Evolutionary conservation across 2,329 filamentous ascomycete species (phyloP).

Genomic region (Helotiales sp.): DNA sequence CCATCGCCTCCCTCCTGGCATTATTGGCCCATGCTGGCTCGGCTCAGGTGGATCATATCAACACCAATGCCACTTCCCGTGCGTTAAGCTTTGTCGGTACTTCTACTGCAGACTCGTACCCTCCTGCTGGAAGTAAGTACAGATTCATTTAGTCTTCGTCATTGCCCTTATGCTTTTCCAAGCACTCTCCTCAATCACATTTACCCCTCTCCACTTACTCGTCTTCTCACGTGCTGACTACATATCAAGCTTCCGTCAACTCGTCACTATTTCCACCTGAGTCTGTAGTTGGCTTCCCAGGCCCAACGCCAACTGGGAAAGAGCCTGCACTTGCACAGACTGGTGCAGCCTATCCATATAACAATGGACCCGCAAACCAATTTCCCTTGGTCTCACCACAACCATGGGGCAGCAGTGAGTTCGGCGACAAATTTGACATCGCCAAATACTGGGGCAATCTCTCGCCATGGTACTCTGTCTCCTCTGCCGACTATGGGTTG

Average conservation of each 20-base stretch:
- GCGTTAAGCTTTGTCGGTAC: constrained; percentile 11
- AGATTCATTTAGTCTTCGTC: too few relatives aligned
- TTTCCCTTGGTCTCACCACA: constrained; percentile 16
- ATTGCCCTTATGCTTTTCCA: background rate
- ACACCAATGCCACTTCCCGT: background rate
- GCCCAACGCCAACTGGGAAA: constrained; percentile 10
- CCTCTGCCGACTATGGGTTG: constrained; percentile 16
- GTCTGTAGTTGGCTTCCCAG: constrained; percentile 12
- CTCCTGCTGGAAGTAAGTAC: constrained; percentile 10
- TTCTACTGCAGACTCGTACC: constrained; percentile 4
- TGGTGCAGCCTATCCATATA: constrained; percentile 9
- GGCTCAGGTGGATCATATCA: background rate
- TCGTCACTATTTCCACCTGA: constrained; percentile 11
- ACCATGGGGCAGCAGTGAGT: constrained; percentile 7
- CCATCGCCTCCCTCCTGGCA: background rate
- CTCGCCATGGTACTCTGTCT: constrained; percentile 16
- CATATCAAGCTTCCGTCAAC: constrained; percentile 3
- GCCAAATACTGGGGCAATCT: constrained; percentile 17
- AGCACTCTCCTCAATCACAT: background rate
- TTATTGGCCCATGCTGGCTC: background rate
- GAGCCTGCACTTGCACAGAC: constrained; percentile 14
- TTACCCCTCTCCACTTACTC: background rate
- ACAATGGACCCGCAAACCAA: constrained; percentile 14
- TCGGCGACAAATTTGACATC: constrained; percentile 14
- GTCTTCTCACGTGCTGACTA: background rate